A percentile compares a stretch with the other conserved stretches of the same genome.
Conservation (phyloP, 495 filamentous ascomycete genomes). For the Neurospora sublineolata region DNA sequence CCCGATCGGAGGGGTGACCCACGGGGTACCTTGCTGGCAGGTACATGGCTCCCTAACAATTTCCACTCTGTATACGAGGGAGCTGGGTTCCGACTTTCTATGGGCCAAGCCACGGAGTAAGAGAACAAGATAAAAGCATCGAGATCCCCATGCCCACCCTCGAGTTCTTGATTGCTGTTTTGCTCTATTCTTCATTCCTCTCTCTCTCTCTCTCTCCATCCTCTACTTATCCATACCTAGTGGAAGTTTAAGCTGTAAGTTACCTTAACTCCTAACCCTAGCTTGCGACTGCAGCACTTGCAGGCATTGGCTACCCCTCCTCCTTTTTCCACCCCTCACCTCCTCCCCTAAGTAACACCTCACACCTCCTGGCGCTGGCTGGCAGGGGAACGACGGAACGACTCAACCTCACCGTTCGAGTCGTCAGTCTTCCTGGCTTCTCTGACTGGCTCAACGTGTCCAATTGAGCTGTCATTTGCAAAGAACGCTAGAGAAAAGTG, state of each 20-base stretch:
- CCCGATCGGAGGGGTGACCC: neutral
- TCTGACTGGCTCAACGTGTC: neutral
- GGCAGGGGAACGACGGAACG: neutral
- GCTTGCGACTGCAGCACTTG: constrained; percentile 1
- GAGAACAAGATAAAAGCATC: constrained; percentile 19
- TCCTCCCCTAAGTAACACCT: neutral
- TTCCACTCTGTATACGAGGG: neutral
- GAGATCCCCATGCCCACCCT: constrained; percentile 6
- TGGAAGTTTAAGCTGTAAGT: neutral
- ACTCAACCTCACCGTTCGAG: neutral
- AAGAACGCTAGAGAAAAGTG: neutral
- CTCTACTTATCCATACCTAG: no score
- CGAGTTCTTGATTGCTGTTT: neutral
- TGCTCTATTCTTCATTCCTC: constrained; percentile 1
- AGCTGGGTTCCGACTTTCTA: neutral
- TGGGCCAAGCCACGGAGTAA: neutral
- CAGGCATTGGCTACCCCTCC: constrained; percentile 1
- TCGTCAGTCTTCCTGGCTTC: neutral
- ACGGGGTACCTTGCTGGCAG: neutral
- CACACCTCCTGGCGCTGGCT: neutral
- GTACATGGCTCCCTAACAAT: constrained; percentile 23
- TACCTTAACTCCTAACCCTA: neutral
- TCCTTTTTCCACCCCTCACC: neutral
- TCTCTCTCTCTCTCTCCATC: neutral
- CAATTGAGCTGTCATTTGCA: neutral